Conservation (phyloP, 2,329 filamentous ascomycete genomes). For the Ceratocystis cacaofunesta region DNA sequence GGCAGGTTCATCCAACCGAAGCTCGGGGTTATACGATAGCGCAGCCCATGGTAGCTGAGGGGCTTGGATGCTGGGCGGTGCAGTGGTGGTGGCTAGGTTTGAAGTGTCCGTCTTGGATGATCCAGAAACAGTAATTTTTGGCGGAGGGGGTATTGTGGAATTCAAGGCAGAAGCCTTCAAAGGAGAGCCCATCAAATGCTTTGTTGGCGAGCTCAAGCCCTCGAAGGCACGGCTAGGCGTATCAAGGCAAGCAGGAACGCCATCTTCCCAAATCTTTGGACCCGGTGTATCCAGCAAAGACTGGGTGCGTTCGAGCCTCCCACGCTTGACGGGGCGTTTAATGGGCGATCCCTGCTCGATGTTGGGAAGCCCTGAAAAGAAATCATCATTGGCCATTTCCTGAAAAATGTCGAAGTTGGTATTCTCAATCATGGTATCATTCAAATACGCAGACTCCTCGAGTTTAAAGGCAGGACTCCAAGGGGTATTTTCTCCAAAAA, state of each 20-base stretch:
- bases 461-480: conserved; percentile 52
- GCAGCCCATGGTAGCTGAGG: conserved; percentile 28
- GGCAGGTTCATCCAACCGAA: conserved; percentile 26
- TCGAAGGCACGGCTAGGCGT: conserved; percentile 15
- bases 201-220: conserved; percentile 39
- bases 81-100: conserved; percentile 20
- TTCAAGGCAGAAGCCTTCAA: conserved; percentile 16
- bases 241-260: conserved; percentile 7
- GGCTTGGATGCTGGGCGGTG: conserved; percentile 24
- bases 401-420: conserved; percentile 48
- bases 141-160: conserved; percentile 6
- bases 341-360: conserved; percentile 47
- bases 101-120: conserved; percentile 12
- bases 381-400: conserved; percentile 23
- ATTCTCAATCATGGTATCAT: conserved; percentile 28
- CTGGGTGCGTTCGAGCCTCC: conserved; percentile 47
- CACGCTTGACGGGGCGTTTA: conserved; percentile 46
- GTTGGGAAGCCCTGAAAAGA: conserved; percentile 26
- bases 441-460: conserved; percentile 39
- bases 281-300: conserved; percentile 25
- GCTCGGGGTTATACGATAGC: conserved; percentile 27
- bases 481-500: conserved; percentile 32
- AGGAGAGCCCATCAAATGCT: conserved; percentile 24
- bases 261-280: conserved; percentile 17
- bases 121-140: conserved; percentile 9